These are phyloP conservation scores for Blastocystis hominis DNA, from an alignment of 352 stramenopile genomes.

Conservation along the genomic window DNA sequence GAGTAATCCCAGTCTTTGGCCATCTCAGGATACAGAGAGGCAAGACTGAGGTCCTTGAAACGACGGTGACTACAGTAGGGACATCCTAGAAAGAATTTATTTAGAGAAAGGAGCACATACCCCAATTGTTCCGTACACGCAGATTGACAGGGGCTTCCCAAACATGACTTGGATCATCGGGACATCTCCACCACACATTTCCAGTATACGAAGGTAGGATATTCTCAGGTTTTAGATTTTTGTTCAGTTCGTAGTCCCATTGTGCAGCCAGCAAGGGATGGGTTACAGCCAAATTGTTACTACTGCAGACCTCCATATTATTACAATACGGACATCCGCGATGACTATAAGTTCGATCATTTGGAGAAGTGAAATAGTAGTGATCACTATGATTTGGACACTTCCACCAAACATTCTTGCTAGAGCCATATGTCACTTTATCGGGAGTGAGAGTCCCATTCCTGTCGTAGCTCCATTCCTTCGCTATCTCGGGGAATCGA, in stretches of 20 bases:
- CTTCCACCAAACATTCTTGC: conserved; percentile 17
- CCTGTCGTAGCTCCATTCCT: conserved; percentile 39
- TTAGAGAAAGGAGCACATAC: neutral
- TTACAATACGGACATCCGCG: conserved; percentile 42
- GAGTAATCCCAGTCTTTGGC: conserved; percentile 40
- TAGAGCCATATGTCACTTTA: conserved; percentile 34
- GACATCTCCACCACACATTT: conserved; percentile 48
- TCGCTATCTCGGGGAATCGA: conserved; percentile 10
- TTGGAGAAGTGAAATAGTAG: conserved; percentile 20
- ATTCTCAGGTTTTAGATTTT: neutral
- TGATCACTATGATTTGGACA: conserved; percentile 11
- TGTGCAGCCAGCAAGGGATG: neutral
- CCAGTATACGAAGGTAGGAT: conserved; percentile 34
- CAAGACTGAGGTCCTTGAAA: conserved; percentile 29
- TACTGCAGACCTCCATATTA: neutral
- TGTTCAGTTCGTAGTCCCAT: conserved; percentile 13
- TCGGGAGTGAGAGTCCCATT: conserved; percentile 19
- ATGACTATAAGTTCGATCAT: conserved; percentile 44
- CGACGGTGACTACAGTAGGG: conserved; percentile 33
- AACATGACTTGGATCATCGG: neutral
- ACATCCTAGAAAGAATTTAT: neutral
- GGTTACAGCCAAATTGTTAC: conserved; percentile 24
- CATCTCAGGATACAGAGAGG: conserved; percentile 17
- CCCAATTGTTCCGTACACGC: conserved; percentile 16
- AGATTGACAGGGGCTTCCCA: conserved; percentile 45